phyloP scores from a whole-genome alignment of 164 flowering plant genomes.

The Kalanchoe fedtschenkoi region DNA sequence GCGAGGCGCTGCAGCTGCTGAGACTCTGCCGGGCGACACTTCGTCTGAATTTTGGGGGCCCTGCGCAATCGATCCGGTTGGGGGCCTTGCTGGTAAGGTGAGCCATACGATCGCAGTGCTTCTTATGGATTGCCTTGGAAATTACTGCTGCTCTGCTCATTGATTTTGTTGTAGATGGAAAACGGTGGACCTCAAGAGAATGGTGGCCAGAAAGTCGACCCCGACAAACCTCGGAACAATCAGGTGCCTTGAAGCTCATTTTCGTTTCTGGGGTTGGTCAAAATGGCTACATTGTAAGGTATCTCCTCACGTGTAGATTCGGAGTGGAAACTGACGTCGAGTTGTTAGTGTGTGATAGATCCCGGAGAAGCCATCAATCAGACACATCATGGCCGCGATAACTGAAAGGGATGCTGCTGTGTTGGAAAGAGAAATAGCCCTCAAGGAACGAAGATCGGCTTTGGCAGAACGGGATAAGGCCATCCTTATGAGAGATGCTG shows the following conservation, averaged over 20 bases:
- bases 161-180: not conserved
- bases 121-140: not conserved
- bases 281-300: not conserved
- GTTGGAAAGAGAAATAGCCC: not conserved
- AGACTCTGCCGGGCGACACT: no score
- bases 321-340: not conserved
- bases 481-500: not conserved
- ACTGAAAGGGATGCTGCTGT: constrained; percentile 7
- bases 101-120: no score
- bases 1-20: no score
- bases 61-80: no score
- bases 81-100: no score
- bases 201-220: not conserved
- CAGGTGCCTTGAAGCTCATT: constrained; percentile 3
- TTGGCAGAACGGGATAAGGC: constrained; percentile 2
- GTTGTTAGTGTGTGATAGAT: not conserved
- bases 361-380: constrained; percentile 1
- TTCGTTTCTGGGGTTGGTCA: not conserved
- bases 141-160: not conserved
- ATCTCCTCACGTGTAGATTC: not conserved
- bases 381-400: not conserved
- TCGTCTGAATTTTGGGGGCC: no score
- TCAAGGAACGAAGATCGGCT: not conserved
- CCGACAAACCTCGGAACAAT: not conserved
- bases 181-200: not conserved